Conservation (phyloP, 805 yeast genomes). For the Hanseniaspora clermontiae region DNA sequence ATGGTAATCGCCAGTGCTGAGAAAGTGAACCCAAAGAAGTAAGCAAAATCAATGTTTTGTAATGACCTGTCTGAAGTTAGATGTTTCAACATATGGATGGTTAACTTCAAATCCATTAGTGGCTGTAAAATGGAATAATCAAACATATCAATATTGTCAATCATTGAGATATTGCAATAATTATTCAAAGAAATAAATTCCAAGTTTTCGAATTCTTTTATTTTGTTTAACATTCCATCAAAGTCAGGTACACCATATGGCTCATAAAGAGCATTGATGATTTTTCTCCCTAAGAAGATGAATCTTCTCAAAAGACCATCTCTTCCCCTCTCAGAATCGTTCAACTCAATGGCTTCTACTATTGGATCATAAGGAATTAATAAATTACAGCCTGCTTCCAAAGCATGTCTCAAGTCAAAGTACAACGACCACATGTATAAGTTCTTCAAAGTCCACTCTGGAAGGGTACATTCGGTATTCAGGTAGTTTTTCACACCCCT, state of each 20-base stretch:
- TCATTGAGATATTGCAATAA: constrained; percentile 1
- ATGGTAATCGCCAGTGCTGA: constrained; percentile 1
- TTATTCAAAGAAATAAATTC: constrained; percentile 2
- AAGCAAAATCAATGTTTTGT: not conserved
- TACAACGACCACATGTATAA: constrained; percentile 23
- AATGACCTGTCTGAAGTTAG: not conserved
- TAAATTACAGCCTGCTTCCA: constrained; percentile 22
- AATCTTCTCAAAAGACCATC: constrained; percentile 11
- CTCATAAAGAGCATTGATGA: constrained; percentile 6
- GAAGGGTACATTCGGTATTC: constrained; percentile 17
- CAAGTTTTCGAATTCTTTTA: constrained; percentile 3
- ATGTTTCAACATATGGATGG: not conserved
- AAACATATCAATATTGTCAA: constrained; percentile 7
- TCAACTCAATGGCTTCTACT: constrained; percentile 1
- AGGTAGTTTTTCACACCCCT: constrained; percentile 17
- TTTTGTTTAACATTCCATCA: constrained; percentile 9
- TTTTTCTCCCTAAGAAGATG: constrained; percentile 9
- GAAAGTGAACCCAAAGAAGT: constrained; percentile 8
- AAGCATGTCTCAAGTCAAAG: constrained; percentile 20
- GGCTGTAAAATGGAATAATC: constrained; percentile 9
- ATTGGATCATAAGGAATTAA: constrained; percentile 13
- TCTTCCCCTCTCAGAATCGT: constrained; percentile 10
- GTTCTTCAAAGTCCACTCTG: constrained; percentile 18
- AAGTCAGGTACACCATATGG: constrained; percentile 13
- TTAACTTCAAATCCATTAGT: constrained; percentile 1